Evolutionary conservation across 768 basidiomycete genomes (phyloP), one percentile per base, ranked within the genome.

Genomic region (Psilocybe sp.): DNA sequence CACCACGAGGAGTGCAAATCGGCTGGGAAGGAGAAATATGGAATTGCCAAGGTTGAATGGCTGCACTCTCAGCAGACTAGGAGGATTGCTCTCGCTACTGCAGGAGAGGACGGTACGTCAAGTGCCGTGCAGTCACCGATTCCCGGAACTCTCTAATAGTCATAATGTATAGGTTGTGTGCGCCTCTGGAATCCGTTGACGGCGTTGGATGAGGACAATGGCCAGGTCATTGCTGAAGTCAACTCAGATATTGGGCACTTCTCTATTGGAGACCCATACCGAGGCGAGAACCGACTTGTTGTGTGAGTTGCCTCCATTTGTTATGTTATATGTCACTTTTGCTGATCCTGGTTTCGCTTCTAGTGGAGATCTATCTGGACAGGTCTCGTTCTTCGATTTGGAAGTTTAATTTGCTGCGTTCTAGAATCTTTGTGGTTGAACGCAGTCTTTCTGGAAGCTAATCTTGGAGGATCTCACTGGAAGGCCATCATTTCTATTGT

Each of bases 161-260:
- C 34, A 37, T 38, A 49, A 20, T 40, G 33, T 11, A 37, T 58
- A 87, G 86, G 86, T n/a, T 85, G 84, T 58, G 76, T 89, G 9
- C 74, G 85, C 20, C 55, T 86, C 33, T 89, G 86, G 86, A 77
- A 87, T 58, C 76, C 82, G 5, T 60, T 66, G n/a, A 70, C 79
- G 1, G 56, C 55, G 1, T 59, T 64, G 6, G 65, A 72, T 44
- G 58, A 64, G 2, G 49, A 55, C 3, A 80, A 83, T 61, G 83
- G 80, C 13, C 63, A 41, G 2, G 60, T 79, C 8, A 55, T 88
- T 12, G 84, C 77, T 4, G 72, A 80, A 54, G 73, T 75, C 5
- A 69, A 75, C 54, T 78, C 76, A 11, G 84, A 88, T 56, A 69
- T 87, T 19, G 79, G 71, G 0, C 65, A 74, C 50, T 87, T 88